A percentile compares a stretch with the other conserved stretches of the same genome.
Conservation (phyloP, 371 early-diverging fungal genomes). For the Rhizopus stolonifer region DNA sequence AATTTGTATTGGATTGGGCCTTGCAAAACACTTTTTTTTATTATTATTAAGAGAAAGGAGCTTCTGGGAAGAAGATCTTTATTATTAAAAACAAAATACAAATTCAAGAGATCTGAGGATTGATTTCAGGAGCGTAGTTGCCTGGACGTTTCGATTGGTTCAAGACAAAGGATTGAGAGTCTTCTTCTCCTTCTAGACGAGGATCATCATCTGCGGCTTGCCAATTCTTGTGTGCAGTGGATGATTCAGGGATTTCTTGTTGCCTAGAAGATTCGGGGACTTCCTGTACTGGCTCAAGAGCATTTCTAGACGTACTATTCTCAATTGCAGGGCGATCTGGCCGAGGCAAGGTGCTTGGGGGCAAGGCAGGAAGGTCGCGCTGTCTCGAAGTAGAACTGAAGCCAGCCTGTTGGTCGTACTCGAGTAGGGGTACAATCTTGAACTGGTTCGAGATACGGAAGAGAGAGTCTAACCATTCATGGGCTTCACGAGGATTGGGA, state of each 20-base stretch:
- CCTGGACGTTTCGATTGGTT: background rate
- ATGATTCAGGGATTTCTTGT: background rate
- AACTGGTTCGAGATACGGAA: constrained; percentile 7
- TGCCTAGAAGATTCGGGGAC: background rate
- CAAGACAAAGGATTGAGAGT: background rate
- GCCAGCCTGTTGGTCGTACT: background rate
- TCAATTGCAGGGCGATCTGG: constrained; percentile 9
- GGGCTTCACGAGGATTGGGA: constrained; percentile 4
- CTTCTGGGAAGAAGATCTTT: background rate
- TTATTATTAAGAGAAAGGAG: too few species aligned
- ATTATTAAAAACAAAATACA: background rate
- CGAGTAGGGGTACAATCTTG: constrained; percentile 8
- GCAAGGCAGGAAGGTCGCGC: constrained; percentile 23
- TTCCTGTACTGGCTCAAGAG: background rate
- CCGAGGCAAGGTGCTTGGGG: constrained; percentile 16
- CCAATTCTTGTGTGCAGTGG: background rate
- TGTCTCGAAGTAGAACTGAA: constrained; percentile 5
- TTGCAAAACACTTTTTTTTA: background rate
- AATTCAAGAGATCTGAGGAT: background rate
- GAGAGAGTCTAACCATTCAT: constrained; percentile 16
- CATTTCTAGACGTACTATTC: background rate
- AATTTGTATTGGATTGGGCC: background rate
- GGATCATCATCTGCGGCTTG: background rate
- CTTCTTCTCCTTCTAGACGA: constrained; percentile 1
- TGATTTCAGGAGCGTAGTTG: constrained; percentile 1